A percentile compares a stretch with the other conserved stretches of the same genome.
Conservation (phyloP, 148 eudicot species). For the Suaeda aralocaspica region DNA sequence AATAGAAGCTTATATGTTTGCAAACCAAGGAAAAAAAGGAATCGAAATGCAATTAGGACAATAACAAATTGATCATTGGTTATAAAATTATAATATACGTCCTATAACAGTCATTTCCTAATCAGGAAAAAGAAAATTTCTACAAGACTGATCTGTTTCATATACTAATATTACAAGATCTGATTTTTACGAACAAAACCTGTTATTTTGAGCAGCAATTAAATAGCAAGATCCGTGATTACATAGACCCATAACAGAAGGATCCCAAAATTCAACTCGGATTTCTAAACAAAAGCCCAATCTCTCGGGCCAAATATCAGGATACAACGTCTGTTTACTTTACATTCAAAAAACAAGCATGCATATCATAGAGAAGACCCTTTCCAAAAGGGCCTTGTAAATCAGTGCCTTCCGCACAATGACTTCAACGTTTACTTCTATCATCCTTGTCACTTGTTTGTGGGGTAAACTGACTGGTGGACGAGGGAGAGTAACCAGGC, state of each 20-base stretch:
- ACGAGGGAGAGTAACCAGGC: conserved; percentile 45
- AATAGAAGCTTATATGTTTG: no score
- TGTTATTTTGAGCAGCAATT: background rate
- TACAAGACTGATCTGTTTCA: no score
- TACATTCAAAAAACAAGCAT: background rate
- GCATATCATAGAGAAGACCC: background rate
- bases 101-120: no score
- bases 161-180: conserved; percentile 3
- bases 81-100: no score
- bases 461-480: conserved; percentile 42
- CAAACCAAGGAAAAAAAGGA: no score
- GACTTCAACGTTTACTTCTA: conserved; percentile 21
- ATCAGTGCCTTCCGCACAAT: background rate
- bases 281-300: background rate
- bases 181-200: background rate
- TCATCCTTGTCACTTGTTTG: conserved; percentile 38
- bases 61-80: background rate
- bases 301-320: background rate
- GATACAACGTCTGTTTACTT: background rate
- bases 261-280: background rate
- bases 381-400: background rate
- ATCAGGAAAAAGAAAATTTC: no score
- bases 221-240: background rate
- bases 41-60: background rate
- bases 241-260: background rate